Conservation (phyloP, 2,329 filamentous ascomycete species). For the Colletotrichum agaves region DNA sequence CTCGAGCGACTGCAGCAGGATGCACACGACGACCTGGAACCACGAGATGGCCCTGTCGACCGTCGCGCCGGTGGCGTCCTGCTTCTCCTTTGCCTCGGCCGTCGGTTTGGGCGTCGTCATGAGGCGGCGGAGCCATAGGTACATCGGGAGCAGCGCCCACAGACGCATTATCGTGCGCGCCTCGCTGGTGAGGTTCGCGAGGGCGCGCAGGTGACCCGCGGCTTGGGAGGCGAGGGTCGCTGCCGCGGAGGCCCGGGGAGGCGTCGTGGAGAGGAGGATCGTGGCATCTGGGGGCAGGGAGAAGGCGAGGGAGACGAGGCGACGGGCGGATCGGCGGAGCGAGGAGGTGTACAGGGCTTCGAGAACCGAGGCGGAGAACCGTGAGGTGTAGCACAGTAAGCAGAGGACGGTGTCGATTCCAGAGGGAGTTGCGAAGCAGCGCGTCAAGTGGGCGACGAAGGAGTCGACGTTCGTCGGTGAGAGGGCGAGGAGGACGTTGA, state of each 20-base stretch:
- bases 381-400: constrained; percentile 74
- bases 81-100: constrained; percentile 44
- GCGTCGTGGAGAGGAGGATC: constrained; percentile 54
- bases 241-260: constrained; percentile 47
- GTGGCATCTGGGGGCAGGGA: constrained; percentile 62
- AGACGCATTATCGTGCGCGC: constrained; percentile 78
- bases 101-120: constrained; percentile 46
- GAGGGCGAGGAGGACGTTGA: constrained; percentile 46
- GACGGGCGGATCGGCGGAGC: constrained; percentile 62
- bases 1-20: constrained; percentile 82
- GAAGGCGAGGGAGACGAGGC: constrained; percentile 63
- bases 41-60: constrained; percentile 66
- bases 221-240: constrained; percentile 60
- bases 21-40: constrained; percentile 74
- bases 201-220: constrained; percentile 64
- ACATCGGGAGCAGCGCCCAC: constrained; percentile 81
- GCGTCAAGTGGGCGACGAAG: constrained; percentile 66
- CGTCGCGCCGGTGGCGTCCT: constrained; percentile 51
- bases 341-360: constrained; percentile 65
- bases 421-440: constrained; percentile 73
- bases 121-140: constrained; percentile 71
- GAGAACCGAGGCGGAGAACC: constrained; percentile 63
- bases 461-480: constrained; percentile 58
- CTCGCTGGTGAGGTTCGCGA: constrained; percentile 76
- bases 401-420: constrained; percentile 78